Conservation (phyloP, 495 filamentous ascomycete species). For the Aspergillus ellipticus region DNA sequence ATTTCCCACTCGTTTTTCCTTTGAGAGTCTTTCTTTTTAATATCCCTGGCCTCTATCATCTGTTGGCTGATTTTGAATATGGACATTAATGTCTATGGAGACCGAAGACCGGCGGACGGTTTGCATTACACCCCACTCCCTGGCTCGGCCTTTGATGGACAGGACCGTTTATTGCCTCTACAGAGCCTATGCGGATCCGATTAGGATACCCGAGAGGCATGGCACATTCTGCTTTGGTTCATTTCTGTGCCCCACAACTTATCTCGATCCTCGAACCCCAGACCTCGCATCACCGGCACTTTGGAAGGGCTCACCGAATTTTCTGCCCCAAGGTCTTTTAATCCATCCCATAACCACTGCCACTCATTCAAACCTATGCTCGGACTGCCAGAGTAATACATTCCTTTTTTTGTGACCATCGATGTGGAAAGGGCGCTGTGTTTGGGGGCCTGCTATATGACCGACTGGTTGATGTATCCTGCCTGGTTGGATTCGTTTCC, state of each 20-base stretch:
- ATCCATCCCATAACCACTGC: not conserved
- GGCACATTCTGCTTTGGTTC: no score
- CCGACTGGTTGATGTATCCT: not conserved
- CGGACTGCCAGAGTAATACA: not conserved
- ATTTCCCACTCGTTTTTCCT: constrained; percentile 7
- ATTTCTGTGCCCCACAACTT: no score
- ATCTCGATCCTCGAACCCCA: no score
- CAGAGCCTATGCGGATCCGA: no score
- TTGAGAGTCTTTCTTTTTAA: constrained; percentile 1
- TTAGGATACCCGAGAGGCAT: no score
- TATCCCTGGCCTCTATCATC: not conserved
- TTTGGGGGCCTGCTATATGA: not conserved
- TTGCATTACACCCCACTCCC: not conserved
- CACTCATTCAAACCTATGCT: not conserved
- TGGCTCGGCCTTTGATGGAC: not conserved
- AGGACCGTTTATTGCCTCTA: no score
- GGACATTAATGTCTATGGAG: not conserved
- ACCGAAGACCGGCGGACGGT: not conserved
- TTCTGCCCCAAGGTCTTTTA: not conserved
- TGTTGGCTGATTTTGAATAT: not conserved
- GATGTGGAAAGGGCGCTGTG: not conserved
- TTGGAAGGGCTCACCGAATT: no score
- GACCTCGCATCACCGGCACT: no score
- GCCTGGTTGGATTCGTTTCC: not conserved
- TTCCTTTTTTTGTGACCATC: not conserved